These are phyloP conservation scores for Sugiyamaella americana DNA, from an alignment of 805 yeast genomes.

Conservation along the genomic window DNA sequence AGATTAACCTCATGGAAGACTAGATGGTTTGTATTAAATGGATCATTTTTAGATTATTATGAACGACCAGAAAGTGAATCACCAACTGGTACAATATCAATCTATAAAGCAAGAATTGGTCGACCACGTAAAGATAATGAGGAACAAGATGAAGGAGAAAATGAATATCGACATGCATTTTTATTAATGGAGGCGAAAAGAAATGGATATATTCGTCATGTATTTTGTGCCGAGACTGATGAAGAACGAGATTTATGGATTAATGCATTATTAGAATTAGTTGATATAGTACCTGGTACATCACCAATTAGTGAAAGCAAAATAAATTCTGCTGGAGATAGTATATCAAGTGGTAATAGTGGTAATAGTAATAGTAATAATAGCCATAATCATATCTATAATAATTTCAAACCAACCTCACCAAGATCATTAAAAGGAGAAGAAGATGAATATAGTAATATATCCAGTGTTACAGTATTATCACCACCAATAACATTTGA, in stretches of 20 bases:
- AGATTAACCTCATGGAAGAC: constrained; percentile 67
- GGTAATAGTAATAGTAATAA: not conserved
- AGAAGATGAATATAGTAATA: not conserved
- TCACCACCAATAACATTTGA: constrained; percentile 7
- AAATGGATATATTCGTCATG: constrained; percentile 34
- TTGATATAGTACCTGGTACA: constrained; percentile 6
- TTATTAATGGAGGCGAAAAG: constrained; percentile 41
- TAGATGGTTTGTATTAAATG: constrained; percentile 61
- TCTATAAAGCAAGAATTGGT: constrained; percentile 51
- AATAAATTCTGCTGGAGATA: not conserved
- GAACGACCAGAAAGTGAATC: constrained; percentile 52
- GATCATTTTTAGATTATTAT: constrained; percentile 48
- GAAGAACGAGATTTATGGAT: constrained; percentile 74
- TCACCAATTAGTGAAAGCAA: constrained; percentile 2
- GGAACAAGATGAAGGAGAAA: constrained; percentile 37
- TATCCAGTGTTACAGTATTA: constrained; percentile 13
- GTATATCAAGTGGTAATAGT: not conserved
- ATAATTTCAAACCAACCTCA: not conserved
- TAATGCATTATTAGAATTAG: constrained; percentile 34
- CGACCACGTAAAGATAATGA: constrained; percentile 35
- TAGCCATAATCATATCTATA: too few species aligned
- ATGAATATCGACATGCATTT: constrained; percentile 48
- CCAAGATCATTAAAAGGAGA: not conserved
- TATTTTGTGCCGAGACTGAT: constrained; percentile 73
- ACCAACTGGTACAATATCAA: constrained; percentile 43